These are phyloP conservation scores for Botrytis medusae DNA, from an alignment of 2,329 filamentous ascomycete genomes.

Conservation along the genomic window DNA sequence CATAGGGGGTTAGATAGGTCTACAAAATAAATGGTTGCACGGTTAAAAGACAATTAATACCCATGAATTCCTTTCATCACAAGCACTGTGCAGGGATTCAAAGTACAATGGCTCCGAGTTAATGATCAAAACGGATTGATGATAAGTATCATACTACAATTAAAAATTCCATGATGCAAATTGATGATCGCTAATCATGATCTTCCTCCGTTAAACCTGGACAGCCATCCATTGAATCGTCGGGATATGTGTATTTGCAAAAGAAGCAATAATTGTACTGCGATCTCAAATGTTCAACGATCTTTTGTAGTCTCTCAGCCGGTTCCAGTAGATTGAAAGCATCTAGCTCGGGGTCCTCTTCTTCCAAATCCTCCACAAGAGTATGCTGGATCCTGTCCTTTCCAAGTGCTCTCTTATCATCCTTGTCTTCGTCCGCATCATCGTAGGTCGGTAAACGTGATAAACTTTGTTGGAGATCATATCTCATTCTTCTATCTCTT, in stretches of 20 bases:
- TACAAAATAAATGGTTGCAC: constrained; percentile 11
- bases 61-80: not conserved
- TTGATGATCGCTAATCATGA: constrained; percentile 50
- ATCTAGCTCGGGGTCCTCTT: constrained; percentile 77
- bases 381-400: constrained; percentile 55
- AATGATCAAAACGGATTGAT: not conserved
- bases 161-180: constrained; percentile 12
- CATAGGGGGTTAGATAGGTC: constrained; percentile 27
- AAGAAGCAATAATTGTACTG: constrained; percentile 88
- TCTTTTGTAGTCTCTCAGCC: constrained; percentile 62
- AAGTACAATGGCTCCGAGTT: not conserved
- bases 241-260: constrained; percentile 83
- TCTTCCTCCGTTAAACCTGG: constrained; percentile 87
- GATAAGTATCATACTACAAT: constrained; percentile 35
- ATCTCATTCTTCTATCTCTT: constrained; percentile 62
- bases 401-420: constrained; percentile 69
- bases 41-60: constrained; percentile 8
- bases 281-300: constrained; percentile 69
- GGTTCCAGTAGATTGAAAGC: constrained; percentile 71
- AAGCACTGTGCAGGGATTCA: not conserved
- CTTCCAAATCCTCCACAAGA: constrained; percentile 68
- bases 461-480: constrained; percentile 65
- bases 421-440: constrained; percentile 67
- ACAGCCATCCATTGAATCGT: constrained; percentile 78
- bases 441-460: constrained; percentile 64